phyloP scores from a whole-genome alignment of 1,284 basidiomycete genomes.

The Porodaedalea pini region DNA sequence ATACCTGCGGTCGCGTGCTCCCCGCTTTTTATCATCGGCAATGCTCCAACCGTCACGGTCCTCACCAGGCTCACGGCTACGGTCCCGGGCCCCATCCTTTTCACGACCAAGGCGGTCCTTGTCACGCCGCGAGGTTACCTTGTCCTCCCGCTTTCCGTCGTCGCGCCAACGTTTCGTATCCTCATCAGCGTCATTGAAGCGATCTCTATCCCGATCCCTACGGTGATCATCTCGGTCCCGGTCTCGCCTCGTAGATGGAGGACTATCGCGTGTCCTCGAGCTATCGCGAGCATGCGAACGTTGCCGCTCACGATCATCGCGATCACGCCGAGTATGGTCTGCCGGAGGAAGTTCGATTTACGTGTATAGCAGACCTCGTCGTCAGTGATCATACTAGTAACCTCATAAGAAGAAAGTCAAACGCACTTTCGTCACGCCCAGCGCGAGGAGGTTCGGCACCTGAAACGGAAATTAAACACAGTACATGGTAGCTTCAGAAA shows the following conservation, averaged over 20 bases:
- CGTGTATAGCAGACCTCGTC: slow-evolving; percentile 7
- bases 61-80: slow-evolving; percentile 36
- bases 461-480: slow-evolving; percentile 25
- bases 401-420: neutral
- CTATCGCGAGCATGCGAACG: slow-evolving; percentile 19
- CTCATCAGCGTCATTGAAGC: slow-evolving; percentile 20
- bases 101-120: slow-evolving; percentile 40
- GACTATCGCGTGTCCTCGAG: slow-evolving; percentile 17
- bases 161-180: slow-evolving; percentile 21
- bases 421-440: slow-evolving; percentile 59
- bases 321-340: slow-evolving; percentile 52
- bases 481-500: neutral
- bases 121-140: slow-evolving; percentile 33
- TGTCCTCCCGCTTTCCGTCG: slow-evolving; percentile 21
- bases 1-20: slow-evolving; percentile 55
- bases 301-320: slow-evolving; percentile 50
- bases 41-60: slow-evolving; percentile 44
- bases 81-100: slow-evolving; percentile 35
- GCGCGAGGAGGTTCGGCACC: slow-evolving; percentile 49
- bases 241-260: slow-evolving; percentile 35
- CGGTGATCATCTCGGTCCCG: slow-evolving; percentile 35
- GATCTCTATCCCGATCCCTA: slow-evolving; percentile 22
- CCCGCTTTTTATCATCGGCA: slow-evolving; percentile 56
- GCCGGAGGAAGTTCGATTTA: neutral
- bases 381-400: slow-evolving; percentile 2